Base-by-base conservation (phyloP, 2,329 filamentous ascomycete genomes). In the Alternaria gansuensis region DNA sequence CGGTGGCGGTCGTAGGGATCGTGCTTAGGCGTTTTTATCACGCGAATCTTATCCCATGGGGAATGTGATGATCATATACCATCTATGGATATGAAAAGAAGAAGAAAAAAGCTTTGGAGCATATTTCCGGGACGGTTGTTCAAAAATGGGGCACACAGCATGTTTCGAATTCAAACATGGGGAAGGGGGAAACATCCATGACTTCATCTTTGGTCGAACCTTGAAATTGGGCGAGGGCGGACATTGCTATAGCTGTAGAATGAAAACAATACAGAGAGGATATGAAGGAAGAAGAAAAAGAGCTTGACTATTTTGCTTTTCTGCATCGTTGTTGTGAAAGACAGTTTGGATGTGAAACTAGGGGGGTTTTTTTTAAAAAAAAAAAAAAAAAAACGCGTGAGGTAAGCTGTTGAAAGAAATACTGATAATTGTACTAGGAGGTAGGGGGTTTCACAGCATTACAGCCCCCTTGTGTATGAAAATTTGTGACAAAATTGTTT, bases 1-100 rank as follows among this genome's bases (percentile, higher is more conserved):
- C 41, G 69, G 68, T 31, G 69, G 68, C 31, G 66, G 70, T 10
- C 64, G 69, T 40, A 68, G 67, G 51, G 67, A 68, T 50, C 57
- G 57, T 23, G 10, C 52, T 34, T 59, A 48, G 49, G 34, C 24
- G n/a, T 28, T 21, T 53, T 33, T 4, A 46, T 23, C 39, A 29
- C 24, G 5, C 10, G 3, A 21, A 45, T 14, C 11, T 24, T 13
- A 17, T 17, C 17, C 17, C 17, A 17, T 51, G 24, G 37, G 21
- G 7, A 43, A 43, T 31, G 39, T 40, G 21, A 43, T 13, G 26
- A 33, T 26, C 17, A 33, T 26, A 33, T 40, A 40, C 37, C 14
- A 24, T 14, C 11, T 51, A 33, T 5, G 17, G 17, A 17, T 17
- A 17, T 17, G 17, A 17, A 17, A 17, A 17, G 17, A 17, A 17